Conservation (phyloP, 441 rosid genomes). For the Lepidium campestre region DNA sequence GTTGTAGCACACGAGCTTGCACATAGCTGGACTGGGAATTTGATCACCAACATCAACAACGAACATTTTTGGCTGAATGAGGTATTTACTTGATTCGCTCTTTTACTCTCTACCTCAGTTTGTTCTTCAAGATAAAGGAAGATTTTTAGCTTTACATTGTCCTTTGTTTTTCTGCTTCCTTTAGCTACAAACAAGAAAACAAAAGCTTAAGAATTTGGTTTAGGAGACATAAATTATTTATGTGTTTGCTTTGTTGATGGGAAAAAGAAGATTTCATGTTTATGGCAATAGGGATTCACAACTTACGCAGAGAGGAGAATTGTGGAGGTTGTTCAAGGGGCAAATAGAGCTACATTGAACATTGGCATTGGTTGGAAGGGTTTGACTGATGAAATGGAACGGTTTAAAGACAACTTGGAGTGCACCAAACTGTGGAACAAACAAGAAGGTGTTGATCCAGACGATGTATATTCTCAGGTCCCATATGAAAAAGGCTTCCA, state of each 20-base stretch:
- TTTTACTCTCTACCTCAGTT: neutral
- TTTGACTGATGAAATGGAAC: conserved; percentile 59
- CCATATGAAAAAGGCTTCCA: conserved; percentile 96
- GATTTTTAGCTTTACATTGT: neutral
- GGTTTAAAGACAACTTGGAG: conserved; percentile 85
- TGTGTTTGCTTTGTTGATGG: neutral
- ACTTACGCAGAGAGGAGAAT: conserved; percentile 94
- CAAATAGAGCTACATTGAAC: conserved; percentile 62
- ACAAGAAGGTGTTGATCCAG: conserved; percentile 82
- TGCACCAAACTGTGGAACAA: conserved; percentile 78
- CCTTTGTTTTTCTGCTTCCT: neutral
- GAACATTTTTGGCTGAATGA: conserved; percentile 96
- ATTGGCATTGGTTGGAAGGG: conserved; percentile 94
- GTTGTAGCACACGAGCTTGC: conserved; percentile 94
- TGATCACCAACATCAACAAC: conserved; percentile 79
- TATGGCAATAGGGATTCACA: conserved; percentile 64
- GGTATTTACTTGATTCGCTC: conserved; percentile 35
- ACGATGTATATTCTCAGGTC: conserved; percentile 69
- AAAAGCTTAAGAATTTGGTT: neutral
- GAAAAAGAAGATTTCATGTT: neutral
- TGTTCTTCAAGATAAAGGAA: neutral
- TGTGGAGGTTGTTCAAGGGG: conserved; percentile 90
- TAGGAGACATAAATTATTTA: neutral
- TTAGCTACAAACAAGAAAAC: neutral
- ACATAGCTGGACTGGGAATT: conserved; percentile 96